Evolutionary conservation across 1,284 basidiomycete species (phyloP).

Genomic region (Apiotrichum sp.): DNA sequence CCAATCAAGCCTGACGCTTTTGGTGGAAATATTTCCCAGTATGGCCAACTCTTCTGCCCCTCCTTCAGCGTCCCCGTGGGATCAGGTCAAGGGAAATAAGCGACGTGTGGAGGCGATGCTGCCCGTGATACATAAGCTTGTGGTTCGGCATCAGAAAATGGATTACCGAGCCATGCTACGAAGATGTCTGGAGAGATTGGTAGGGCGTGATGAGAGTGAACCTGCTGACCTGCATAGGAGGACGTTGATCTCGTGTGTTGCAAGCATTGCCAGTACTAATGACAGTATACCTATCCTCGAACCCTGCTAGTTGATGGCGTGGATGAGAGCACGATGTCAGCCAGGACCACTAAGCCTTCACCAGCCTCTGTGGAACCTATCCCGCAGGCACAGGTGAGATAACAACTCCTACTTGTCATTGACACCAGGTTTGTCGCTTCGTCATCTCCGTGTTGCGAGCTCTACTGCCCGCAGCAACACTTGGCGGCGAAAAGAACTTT

Average conservation of each 20-base stretch:
- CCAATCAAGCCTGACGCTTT: conserved; percentile 4
- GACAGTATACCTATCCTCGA: background rate
- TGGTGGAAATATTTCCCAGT: conserved; percentile 9
- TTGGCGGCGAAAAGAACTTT: conserved; percentile 71
- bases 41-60: background rate
- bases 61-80: background rate
- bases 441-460: conserved; percentile 58
- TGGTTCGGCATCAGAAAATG: conserved; percentile 19
- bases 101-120: conserved; percentile 13
- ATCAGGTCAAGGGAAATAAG: conserved; percentile 1
- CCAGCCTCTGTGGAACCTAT: background rate
- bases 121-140: conserved; percentile 23
- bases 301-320: background rate
- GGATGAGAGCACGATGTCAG: background rate
- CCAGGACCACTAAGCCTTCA: no score
- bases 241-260: conserved; percentile 9
- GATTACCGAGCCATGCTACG: conserved; percentile 18
- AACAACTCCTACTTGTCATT: background rate
- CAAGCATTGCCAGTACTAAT: background rate
- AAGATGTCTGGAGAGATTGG: conserved; percentile 10
- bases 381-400: conserved; percentile 48
- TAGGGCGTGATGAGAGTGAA: background rate
- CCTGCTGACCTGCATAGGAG: conserved; percentile 7
- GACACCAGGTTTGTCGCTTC: conserved; percentile 63
- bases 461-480: conserved; percentile 68